These are phyloP conservation scores for Pharus latifolius DNA, from an alignment of 176 grass and related monocot species.

Conservation along the genomic window DNA sequence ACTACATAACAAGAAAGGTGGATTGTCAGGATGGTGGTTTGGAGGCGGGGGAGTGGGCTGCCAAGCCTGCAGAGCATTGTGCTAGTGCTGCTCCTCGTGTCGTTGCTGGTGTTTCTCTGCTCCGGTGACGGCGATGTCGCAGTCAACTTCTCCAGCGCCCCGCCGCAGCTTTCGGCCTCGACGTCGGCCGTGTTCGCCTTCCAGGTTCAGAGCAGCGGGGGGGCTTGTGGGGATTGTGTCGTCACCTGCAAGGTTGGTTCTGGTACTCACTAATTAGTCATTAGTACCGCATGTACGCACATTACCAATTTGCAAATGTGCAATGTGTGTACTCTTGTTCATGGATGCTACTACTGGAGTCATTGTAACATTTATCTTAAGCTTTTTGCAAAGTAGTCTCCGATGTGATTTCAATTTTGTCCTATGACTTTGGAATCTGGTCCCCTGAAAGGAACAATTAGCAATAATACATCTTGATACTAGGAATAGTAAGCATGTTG, in stretches of 20 bases:
- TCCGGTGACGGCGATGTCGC: not conserved
- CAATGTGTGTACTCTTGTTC: not conserved
- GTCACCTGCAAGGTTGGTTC: constrained; percentile 65
- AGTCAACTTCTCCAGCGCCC: constrained; percentile 34
- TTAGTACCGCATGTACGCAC: not conserved
- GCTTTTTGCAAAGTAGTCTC: not conserved
- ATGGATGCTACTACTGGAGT: not conserved
- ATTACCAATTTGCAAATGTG: not conserved
- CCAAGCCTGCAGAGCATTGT: not conserved
- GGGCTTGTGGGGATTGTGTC: constrained; percentile 42
- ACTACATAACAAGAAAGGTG: not conserved
- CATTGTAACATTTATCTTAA: not conserved
- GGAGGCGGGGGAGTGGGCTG: constrained; percentile 4
- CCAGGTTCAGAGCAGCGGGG: constrained; percentile 27
- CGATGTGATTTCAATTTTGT: not conserved
- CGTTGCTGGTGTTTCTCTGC: not conserved
- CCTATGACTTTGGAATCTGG: not conserved
- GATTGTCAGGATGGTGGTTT: not conserved
- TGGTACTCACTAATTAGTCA: no score
- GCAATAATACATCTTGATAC: not conserved
- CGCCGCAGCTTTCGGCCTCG: constrained; percentile 37
- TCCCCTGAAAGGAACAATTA: not conserved
- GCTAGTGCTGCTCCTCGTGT: not conserved
- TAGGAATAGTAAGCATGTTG: no score
- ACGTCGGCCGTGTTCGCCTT: constrained; percentile 51